Evolutionary conservation across 345 rosid species (phyloP), one percentile per base, ranked within the genome.

Genomic region (Arabidopsis suecica): DNA sequence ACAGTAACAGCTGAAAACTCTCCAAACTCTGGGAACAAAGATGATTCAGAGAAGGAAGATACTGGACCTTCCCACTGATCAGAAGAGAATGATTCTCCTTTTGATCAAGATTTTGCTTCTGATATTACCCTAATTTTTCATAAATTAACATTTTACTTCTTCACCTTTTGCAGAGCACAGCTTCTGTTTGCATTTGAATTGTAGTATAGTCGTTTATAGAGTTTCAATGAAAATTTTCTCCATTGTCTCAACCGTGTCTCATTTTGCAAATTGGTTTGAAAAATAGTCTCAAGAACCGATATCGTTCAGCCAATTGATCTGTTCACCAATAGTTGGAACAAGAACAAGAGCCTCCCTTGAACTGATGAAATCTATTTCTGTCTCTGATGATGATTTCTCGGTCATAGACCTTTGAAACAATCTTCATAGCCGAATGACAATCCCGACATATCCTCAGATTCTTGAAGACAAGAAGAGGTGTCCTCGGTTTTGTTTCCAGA

Each of bases 241-340:
- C 4, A 30, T 32, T 50, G 28, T 41, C 79, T 68, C 61, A 67
- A 58, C 59, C 20, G 51, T 34, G 20, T n/a, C 40, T 44, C 61
- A 41, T 33, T 11, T 61, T 22, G 56, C 62, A 50, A 60, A 58
- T 60, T 60, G 2, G 10, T 33, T 59, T 61, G 20, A 18, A 28
- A 66, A 34, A 3, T 38, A 58, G 53, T 49, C 53, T 49, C 40
- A 8, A 44, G 42, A 66, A 72, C 25, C n/a, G 2, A 37, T 23
- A 42, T 22, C 7, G 0, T 59, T 4, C 44, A 56, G 47, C 49
- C 22, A 1, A 33, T 69, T 42, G 23, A 62, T 72, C 22, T 54
- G 68, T 66, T 90, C 85, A 93, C 96, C 98, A 88, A 72, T 82
- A 87, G 76, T 87, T 90, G 49, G 82, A 85, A 74, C 98, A 93